These are phyloP conservation scores for Apodospora peruviana DNA, from an alignment of 495 filamentous ascomycete genomes.

Conservation along the genomic window DNA sequence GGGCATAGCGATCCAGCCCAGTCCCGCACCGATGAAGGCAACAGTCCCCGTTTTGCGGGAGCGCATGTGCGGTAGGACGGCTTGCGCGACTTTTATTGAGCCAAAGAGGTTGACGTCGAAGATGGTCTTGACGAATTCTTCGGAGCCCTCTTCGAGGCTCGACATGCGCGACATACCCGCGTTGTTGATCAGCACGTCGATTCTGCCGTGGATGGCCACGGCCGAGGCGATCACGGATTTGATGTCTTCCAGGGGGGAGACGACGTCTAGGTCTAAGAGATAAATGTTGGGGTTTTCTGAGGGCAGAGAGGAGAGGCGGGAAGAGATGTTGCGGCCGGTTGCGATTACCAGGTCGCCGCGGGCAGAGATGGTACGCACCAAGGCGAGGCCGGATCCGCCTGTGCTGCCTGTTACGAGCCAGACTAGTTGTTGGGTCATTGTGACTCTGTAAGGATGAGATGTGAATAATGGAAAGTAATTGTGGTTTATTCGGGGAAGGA, in stretches of 20 bases:
- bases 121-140: conserved; percentile 28
- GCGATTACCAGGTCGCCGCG: conserved; percentile 54
- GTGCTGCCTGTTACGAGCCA: conserved; percentile 44
- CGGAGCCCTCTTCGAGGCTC: conserved; percentile 39
- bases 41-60: conserved; percentile 41
- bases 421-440: conserved; percentile 14
- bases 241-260: conserved; percentile 33
- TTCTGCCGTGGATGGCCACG: conserved; percentile 29
- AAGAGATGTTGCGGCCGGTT: conserved; percentile 38
- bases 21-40: conserved; percentile 16
- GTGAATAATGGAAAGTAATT: too few species aligned
- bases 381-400: conserved; percentile 35
- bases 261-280: conserved; percentile 43
- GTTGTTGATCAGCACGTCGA: conserved; percentile 55
- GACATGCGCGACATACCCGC: conserved; percentile 44
- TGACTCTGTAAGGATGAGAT: too few species aligned
- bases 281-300: conserved; percentile 28
- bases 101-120: conserved; percentile 50
- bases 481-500: too few species aligned
- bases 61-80: conserved; percentile 41
- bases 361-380: conserved; percentile 36
- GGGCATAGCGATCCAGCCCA: conserved; percentile 12
- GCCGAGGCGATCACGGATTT: conserved; percentile 28
- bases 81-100: conserved; percentile 37
- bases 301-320: conserved; percentile 35